Evolutionary conservation across 2,329 filamentous ascomycete species (phyloP), one percentile per base, ranked within the genome.

Genomic region (Monascus ruber): DNA sequence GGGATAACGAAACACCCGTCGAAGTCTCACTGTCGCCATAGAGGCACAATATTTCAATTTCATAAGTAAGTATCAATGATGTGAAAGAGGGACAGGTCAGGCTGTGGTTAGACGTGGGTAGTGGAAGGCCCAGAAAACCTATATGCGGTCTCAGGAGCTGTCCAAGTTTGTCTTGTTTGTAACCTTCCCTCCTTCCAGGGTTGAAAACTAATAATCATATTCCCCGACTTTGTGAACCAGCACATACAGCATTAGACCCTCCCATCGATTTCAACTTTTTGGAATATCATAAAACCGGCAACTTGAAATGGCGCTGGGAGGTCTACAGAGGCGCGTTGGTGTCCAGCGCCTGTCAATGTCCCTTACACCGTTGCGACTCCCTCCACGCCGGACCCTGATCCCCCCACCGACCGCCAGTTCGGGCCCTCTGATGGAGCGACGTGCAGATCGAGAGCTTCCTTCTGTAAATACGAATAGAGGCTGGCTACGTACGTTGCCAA

Each of bases 1-100:
- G 4, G 82, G 82, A 63, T 89, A 91, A 44, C 74, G 76, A 63
- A 93, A 91, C 6, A 83, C 81, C 52, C 75, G 81, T 53, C 87
- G 80, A 34, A 91, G 68, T 46, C 83, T 79, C 38, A 83, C 68
- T 32, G 73, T 63, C 40, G 69, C 65, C 70, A 73, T 51, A 33
- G 11, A 6, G 17, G 24, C 24, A 26, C 25, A 34, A 34, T 34
- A 36, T 17, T 17, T 17, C 17, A 17, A 17, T 17, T 2, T 17
- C 17, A 17, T 17, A 17, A 17, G 17, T 17, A 17, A 17, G 17
- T 17, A 3, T 17, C 17, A 17, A 17, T 17, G 17, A 17, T 17
- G 3, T 17, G 17, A 17, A 17, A 17, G 17, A 17, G 17, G 17
- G 17, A 2, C 17, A 17, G 17, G 17, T 17, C 17, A 17, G 17